phyloP scores from a whole-genome alignment of 331 rosid genomes.

The Pyracantha coccinea region DNA sequence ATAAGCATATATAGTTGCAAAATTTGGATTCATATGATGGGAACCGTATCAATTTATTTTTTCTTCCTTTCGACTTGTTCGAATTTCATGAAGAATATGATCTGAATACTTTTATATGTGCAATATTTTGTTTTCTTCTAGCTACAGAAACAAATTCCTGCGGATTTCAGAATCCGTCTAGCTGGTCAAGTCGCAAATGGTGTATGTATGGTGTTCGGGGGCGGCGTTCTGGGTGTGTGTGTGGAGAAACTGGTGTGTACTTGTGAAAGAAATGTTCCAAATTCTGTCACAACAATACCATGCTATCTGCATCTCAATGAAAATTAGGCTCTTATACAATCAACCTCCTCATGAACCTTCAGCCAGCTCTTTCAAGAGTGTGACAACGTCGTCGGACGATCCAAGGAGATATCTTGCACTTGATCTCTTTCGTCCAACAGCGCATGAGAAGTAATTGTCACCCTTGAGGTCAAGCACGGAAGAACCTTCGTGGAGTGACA shows the following conservation, averaged over 20 bases:
- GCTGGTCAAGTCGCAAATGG: background rate
- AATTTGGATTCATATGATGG: background rate
- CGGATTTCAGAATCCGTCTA: background rate
- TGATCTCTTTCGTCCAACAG: conserved; percentile 68
- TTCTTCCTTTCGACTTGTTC: background rate
- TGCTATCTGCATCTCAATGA: too few species aligned
- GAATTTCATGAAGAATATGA: background rate
- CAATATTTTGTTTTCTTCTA: background rate
- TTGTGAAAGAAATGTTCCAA: background rate
- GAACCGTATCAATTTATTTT: background rate
- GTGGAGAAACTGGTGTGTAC: background rate
- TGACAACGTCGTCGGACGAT: conserved; percentile 17
- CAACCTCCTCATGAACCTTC: too few species aligned
- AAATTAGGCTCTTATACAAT: too few species aligned
- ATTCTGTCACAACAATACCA: background rate
- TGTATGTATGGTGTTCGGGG: too few species aligned
- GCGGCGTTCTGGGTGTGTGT: background rate
- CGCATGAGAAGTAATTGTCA: conserved; percentile 83
- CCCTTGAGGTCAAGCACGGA: conserved; percentile 93
- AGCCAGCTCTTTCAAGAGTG: too few species aligned
- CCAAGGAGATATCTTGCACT: conserved; percentile 73
- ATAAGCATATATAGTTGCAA: background rate
- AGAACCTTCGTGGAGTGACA: conserved; percentile 62
- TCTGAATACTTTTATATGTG: background rate
- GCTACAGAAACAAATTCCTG: background rate